These are phyloP conservation scores for Quercus bicolor DNA, from an alignment of 306 rosid genomes.

Conservation along the genomic window DNA sequence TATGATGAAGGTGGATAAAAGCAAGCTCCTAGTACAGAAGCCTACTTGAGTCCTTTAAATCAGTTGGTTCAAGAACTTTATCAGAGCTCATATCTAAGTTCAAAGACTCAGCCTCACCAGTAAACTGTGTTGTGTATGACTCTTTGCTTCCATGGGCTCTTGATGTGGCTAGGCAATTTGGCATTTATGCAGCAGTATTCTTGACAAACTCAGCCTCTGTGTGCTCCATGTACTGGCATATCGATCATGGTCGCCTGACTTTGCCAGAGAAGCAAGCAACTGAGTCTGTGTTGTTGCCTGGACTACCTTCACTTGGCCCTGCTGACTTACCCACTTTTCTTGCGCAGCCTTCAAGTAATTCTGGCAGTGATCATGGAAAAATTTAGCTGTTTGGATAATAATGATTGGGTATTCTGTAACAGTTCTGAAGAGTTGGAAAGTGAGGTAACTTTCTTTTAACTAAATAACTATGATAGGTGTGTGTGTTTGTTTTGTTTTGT, in stretches of 20 bases:
- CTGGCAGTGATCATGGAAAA: slow-evolving; percentile 19
- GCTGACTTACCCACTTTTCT: slow-evolving; percentile 30
- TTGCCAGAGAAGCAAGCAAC: slow-evolving; percentile 20
- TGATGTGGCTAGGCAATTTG: slow-evolving; percentile 31
- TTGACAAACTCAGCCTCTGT: slow-evolving; percentile 38
- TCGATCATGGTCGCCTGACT: not conserved
- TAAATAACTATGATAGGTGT: not conserved
- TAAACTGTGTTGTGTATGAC: slow-evolving; percentile 37
- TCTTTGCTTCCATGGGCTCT: slow-evolving; percentile 41
- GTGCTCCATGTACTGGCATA: slow-evolving; percentile 28
- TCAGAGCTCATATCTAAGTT: slow-evolving; percentile 21
- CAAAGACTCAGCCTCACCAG: slow-evolving; percentile 17
- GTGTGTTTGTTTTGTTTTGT: too few species aligned
- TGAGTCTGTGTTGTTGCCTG: slow-evolving; percentile 23
- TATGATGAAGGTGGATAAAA: slow-evolving; percentile 32
- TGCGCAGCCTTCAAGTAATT: slow-evolving; percentile 4
- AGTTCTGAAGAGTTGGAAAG: slow-evolving; percentile 31
- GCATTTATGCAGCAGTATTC: slow-evolving; percentile 27
- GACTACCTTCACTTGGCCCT: slow-evolving; percentile 29
- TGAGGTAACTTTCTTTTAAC: slow-evolving; percentile 17
- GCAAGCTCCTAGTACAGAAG: slow-evolving; percentile 23
- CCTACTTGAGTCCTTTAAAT: slow-evolving; percentile 32
- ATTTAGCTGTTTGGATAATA: slow-evolving; percentile 14
- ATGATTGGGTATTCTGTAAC: slow-evolving; percentile 42
- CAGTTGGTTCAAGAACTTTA: slow-evolving; percentile 32